Evolutionary conservation across 169 alveolate species (phyloP), one percentile per base, ranked within the genome.

Genomic region (Cystoisospora suis): DNA sequence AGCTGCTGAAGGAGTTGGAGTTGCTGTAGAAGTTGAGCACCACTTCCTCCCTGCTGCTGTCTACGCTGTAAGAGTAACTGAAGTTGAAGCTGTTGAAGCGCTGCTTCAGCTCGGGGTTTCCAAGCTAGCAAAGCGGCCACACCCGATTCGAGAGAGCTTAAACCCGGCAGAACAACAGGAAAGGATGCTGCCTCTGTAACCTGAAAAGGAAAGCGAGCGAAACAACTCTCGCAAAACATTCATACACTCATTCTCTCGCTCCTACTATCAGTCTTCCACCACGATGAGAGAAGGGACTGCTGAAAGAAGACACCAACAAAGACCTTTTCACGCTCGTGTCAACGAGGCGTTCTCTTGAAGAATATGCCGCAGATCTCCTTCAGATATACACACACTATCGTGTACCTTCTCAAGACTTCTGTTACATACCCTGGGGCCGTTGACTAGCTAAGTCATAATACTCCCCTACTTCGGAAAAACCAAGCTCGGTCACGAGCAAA

Each of bases 1-100:
- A 34, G 83, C 83, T 72, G 83, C 83, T 72, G 83, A 5, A 34
- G 56, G 32, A 38, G 56, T 56, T 72, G 83, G 58, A 72, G 32
- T 56, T 72, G 83, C 56, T 40, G 83, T 29, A 72, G 83, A n/a
- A 72, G 32, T 38, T 72, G 47, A 3, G 56, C 38, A 72, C 58
- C 83, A 46, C 58, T 56, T 53, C 65, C 65, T 12, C 65, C 65
- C 23, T 12, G 29, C 83, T 40, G 47, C 29, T 72, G 83, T 2
- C 46, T 29, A 9, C 56, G 58, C 53, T 38, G 58, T 6, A 72
- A 53, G 20, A 72, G 83, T 44, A 65, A 20, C 5, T 65, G 77
- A 36, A 65, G 77, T 44, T 65, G 77, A 65, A 65, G 45, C 34
- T 65, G 77, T 15, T 65, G 77, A 46, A 72, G 83, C 53, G 83